Percentiles rank a stretch among this genome's conserved stretches.
These are phyloP conservation scores for Colletotrichum plurivorum DNA, from an alignment of 2,329 filamentous ascomycete species.

Conservation along the genomic window DNA sequence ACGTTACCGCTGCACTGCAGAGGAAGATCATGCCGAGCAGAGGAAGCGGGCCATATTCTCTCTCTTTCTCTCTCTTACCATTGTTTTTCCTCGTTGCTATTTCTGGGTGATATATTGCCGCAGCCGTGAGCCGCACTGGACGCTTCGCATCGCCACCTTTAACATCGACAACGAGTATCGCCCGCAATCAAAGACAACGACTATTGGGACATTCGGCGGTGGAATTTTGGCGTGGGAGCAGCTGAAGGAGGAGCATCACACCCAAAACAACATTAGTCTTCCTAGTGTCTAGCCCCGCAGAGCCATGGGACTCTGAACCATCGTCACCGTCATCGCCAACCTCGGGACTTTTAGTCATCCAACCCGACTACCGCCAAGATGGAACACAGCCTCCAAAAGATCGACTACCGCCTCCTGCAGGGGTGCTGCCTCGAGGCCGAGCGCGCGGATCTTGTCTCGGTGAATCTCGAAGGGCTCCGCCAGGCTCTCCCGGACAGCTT, in stretches of 20 bases:
- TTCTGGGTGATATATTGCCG: slow-evolving; percentile 8
- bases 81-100: not conserved
- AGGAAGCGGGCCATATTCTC: slow-evolving; percentile 6
- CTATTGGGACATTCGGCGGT: not conserved
- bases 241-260: not conserved
- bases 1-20: slow-evolving; percentile 20
- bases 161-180: not conserved
- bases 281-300: not conserved
- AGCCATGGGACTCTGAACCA: slow-evolving; percentile 10
- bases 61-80: slow-evolving; percentile 4
- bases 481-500: slow-evolving; percentile 58
- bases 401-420: slow-evolving; percentile 58
- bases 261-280: not conserved
- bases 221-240: not conserved
- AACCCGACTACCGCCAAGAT: slow-evolving; percentile 20
- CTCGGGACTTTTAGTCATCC: not conserved
- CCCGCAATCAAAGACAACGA: not conserved
- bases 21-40: slow-evolving; percentile 13
- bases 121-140: not conserved
- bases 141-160: not conserved
- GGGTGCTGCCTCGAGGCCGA: slow-evolving; percentile 70
- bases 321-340: slow-evolving; percentile 17
- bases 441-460: slow-evolving; percentile 62
- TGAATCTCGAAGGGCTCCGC: slow-evolving; percentile 65
- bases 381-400: slow-evolving; percentile 42